Evolutionary conservation across 148 eudicot genomes (phyloP), one percentile per base, ranked within the genome.

Genomic region (Linanthus parryae): DNA sequence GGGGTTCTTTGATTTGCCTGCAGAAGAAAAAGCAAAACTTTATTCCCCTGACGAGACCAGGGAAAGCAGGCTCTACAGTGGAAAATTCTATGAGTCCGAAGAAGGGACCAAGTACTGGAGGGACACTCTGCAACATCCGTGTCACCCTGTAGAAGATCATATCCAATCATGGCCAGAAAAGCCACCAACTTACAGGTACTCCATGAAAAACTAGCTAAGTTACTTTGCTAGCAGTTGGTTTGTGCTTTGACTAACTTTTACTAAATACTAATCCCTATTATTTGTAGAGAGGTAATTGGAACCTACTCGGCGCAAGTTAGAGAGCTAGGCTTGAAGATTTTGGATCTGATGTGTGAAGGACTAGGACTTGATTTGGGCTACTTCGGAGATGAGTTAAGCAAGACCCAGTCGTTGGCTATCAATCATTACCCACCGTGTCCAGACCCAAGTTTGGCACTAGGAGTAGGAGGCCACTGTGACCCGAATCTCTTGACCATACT

Each of bases 301-400:
- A 1, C 17, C 17, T 42, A 42, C 20, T 3, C 45, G 8, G 2
- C 20, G 7, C 21, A 6, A n/a, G 49, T 45, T 27, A 45, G 25
- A 17, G 25, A 45, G 20, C 2, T 45, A 30, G 9, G 49, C 28
- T 45, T 30, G 14, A 17, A 21, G 3, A 23, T 45, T 23, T 21
- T 45, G 49, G 25, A n/a, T 10, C 49, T 45, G 25, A 45, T 45
- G 25, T 6, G 28, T 16, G 49, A 45, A 45, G 49, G 49, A 9
- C 49, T 45, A 6, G 49, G 49, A 5, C 28, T 45, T 1, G 1
- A 45, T 9, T 7, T 13, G 25, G 28, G 14, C 28, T 45, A 45
- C 25, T 45, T 45, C 14, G 49, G 25, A 45, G 45, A 15, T 42
- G 25, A 45, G 25, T 7, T 45, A 12, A 45, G 18, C n/a, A 7